Evolutionary conservation across 1,284 basidiomycete genomes (phyloP).

Genomic region (Binderoboletus segoi): DNA sequence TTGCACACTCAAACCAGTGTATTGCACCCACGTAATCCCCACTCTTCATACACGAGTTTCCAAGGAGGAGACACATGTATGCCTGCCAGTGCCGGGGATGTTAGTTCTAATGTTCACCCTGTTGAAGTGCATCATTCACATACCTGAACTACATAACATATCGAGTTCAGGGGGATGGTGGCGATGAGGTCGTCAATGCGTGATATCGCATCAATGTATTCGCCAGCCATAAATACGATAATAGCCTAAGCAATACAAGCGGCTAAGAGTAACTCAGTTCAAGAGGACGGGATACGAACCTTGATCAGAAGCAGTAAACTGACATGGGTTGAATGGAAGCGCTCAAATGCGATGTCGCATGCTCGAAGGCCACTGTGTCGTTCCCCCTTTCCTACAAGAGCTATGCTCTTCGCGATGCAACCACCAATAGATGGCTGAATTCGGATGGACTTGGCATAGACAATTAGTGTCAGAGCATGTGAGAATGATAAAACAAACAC

Average conservation of each 20-base stretch:
- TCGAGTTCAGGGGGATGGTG: not conserved
- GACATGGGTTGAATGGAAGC: not conserved
- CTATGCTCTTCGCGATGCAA: not conserved
- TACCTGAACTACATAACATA: not conserved
- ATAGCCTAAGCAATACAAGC: not conserved
- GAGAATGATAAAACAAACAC: not conserved
- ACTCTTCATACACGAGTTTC: not conserved
- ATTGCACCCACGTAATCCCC: not conserved
- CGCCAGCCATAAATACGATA: not conserved
- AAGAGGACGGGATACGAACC: not conserved
- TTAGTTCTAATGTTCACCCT: not conserved
- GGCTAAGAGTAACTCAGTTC: fast-evolving
- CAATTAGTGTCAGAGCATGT: not conserved
- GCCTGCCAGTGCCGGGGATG: not conserved
- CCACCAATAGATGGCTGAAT: not conserved
- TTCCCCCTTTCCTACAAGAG: not conserved
- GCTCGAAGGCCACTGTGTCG: not conserved
- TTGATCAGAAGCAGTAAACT: not conserved
- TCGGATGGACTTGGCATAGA: not conserved
- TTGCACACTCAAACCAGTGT: not conserved
- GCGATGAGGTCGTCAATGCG: not conserved
- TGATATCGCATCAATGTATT: not conserved
- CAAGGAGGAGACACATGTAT: not conserved
- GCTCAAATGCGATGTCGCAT: not conserved
- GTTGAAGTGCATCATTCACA: not conserved